A percentile compares a stretch with the other conserved stretches of the same genome.
phyloP scores from a whole-genome alignment of 2,329 filamentous ascomycete genomes.

The Fusarium transvaalense region DNA sequence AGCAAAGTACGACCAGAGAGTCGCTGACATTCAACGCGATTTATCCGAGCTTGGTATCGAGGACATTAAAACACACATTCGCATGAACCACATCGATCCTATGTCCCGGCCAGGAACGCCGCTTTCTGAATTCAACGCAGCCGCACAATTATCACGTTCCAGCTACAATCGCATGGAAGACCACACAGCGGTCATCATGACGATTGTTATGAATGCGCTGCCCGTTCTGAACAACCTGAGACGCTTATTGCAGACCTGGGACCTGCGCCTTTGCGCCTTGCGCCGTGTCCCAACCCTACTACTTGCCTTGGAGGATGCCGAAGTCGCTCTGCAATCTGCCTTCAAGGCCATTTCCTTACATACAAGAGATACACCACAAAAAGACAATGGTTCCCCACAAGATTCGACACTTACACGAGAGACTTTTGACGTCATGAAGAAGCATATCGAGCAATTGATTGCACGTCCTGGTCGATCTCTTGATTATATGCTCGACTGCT shows the following conservation, averaged over 20 bases:
- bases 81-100: slow-evolving; percentile 81
- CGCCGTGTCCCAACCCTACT: slow-evolving; percentile 79
- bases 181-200: slow-evolving; percentile 88
- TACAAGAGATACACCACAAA: slow-evolving; percentile 36
- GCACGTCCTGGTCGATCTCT: slow-evolving; percentile 76
- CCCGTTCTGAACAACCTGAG: slow-evolving; percentile 82
- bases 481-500: slow-evolving; percentile 86
- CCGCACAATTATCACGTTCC: slow-evolving; percentile 60
- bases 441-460: slow-evolving; percentile 76
- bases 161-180: slow-evolving; percentile 83
- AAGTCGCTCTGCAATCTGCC: slow-evolving; percentile 73
- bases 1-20: slow-evolving; percentile 75
- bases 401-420: slow-evolving; percentile 55
- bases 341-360: slow-evolving; percentile 70
- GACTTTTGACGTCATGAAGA: slow-evolving; percentile 70
- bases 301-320: slow-evolving; percentile 72
- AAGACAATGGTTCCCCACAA: slow-evolving; percentile 30
- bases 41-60: slow-evolving; percentile 81
- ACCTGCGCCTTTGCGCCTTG: slow-evolving; percentile 79
- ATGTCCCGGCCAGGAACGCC: slow-evolving; percentile 56
- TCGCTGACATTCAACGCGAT: slow-evolving; percentile 78
- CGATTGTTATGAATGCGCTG: slow-evolving; percentile 89
- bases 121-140: slow-evolving; percentile 49
- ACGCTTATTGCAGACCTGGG: slow-evolving; percentile 82
- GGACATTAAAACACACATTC: slow-evolving; percentile 88